A percentile compares a stretch with the other conserved stretches of the same genome.
These are phyloP conservation scores for Pseudocercospora macadamiae DNA, from an alignment of 2,329 filamentous ascomycete genomes.

Conservation along the genomic window DNA sequence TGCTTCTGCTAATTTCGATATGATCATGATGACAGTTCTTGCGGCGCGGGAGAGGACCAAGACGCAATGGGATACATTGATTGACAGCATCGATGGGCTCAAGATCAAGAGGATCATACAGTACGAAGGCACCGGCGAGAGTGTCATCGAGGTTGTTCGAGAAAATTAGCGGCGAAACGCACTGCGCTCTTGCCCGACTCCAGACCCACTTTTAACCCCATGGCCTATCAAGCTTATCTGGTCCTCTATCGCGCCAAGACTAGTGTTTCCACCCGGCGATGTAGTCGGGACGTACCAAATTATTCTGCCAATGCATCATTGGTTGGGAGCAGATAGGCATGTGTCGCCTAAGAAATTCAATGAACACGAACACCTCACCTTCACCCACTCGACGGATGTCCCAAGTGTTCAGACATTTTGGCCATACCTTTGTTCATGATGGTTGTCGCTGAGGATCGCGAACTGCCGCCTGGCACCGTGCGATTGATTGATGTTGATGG, in stretches of 20 bases:
- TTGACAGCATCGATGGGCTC: neutral
- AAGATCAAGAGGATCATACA: neutral
- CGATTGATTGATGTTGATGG: conserved; percentile 47
- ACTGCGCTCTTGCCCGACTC: neutral
- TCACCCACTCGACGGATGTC: neutral
- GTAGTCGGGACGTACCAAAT: neutral
- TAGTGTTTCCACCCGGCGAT: neutral
- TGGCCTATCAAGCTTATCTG: conserved; percentile 5
- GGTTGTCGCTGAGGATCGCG: neutral
- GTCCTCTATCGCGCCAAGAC: neutral
- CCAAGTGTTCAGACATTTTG: neutral
- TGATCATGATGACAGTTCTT: conserved; percentile 2
- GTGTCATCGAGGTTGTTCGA: conserved; percentile 4
- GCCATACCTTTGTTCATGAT: neutral
- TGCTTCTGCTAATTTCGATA: neutral
- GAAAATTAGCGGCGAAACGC: neutral
- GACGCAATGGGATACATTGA: neutral
- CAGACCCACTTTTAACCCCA: conserved; percentile 1
- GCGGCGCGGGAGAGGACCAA: neutral
- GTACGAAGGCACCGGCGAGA: neutral
- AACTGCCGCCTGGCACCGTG: conserved; percentile 44
- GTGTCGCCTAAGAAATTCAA: conserved; percentile 1
- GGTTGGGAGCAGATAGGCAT: neutral
- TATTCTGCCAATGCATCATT: neutral
- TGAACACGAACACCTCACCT: neutral